These are phyloP conservation scores for Moricandia moricandioides DNA, from an alignment of 345 rosid species.

Conservation along the genomic window DNA sequence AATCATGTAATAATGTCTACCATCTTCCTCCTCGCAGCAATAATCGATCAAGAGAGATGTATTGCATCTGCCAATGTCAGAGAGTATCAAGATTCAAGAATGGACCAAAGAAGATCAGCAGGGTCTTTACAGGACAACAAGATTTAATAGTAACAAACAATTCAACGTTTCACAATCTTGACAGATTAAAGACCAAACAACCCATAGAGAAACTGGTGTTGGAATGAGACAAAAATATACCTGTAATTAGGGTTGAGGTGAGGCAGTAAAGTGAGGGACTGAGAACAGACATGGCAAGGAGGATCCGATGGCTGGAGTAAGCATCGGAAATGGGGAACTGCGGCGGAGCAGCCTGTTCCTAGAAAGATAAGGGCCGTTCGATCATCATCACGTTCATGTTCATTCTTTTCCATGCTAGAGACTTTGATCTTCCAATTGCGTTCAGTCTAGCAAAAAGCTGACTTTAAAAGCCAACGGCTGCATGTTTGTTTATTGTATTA, in stretches of 20 bases:
- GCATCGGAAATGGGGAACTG: constrained; percentile 85
- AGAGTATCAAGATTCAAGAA: constrained; percentile 19
- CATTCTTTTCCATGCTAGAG: constrained; percentile 19
- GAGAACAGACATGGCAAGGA: constrained; percentile 78
- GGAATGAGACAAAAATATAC: constrained; percentile 26
- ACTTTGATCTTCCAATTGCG: background rate
- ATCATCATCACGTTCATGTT: constrained; percentile 10
- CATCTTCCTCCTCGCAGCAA: constrained; percentile 44
- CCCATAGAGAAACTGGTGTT: background rate
- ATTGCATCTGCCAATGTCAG: constrained; percentile 66
- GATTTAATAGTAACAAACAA: background rate
- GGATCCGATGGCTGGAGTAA: constrained; percentile 89
- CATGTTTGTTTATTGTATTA: constrained; percentile 20
- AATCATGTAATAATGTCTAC: constrained; percentile 58
- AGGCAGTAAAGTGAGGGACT: constrained; percentile 61
- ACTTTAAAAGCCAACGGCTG: constrained; percentile 25
- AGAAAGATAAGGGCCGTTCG: constrained; percentile 78
- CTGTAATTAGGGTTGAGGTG: constrained; percentile 86
- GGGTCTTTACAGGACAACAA: background rate
- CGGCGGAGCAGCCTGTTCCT: constrained; percentile 95
- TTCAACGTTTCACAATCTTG: background rate
- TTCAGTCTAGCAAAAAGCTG: constrained; percentile 1
- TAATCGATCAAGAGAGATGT: constrained; percentile 90
- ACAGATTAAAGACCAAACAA: background rate
- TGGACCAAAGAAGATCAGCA: background rate